A percentile compares a stretch with the other conserved stretches of the same genome.
Evolutionary conservation across 306 rosid species (phyloP).

Genomic region (Cucumis sativus): DNA sequence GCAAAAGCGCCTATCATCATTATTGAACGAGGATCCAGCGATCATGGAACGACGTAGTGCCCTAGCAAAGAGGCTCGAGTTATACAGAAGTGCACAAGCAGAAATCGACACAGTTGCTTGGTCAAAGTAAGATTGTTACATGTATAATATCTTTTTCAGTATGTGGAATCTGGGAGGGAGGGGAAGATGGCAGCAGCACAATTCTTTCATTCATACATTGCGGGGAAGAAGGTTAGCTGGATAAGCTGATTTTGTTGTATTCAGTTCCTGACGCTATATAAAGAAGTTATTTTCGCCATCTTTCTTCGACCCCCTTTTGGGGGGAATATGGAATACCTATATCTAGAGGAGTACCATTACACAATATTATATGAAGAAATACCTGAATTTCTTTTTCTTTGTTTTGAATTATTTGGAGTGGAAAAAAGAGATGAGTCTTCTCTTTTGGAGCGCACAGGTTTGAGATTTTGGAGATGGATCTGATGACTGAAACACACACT

Average conservation of each 20-base stretch:
- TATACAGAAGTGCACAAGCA: conserved; percentile 80
- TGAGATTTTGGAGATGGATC: neutral
- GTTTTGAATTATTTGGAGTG: neutral
- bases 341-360: neutral
- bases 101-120: conserved; percentile 86
- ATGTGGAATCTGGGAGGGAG: neutral
- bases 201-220: conserved; percentile 6
- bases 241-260: neutral
- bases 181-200: conserved; percentile 8
- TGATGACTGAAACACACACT: neutral
- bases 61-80: conserved; percentile 71
- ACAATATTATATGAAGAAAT: conserved; percentile 1
- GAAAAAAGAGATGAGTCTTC: neutral
- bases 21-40: conserved; percentile 90
- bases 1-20: conserved; percentile 56
- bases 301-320: neutral
- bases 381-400: neutral
- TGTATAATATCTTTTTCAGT: neutral
- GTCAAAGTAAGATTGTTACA: conserved; percentile 50
- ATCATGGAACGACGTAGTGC: conserved; percentile 74
- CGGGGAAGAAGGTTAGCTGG: conserved; percentile 3
- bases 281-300: conserved; percentile 11
- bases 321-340: neutral
- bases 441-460: neutral
- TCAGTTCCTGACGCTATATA: neutral